A percentile compares a stretch with the other conserved stretches of the same genome.
phyloP scores from a whole-genome alignment of 805 yeast species.

The Candida silvicultrix region DNA sequence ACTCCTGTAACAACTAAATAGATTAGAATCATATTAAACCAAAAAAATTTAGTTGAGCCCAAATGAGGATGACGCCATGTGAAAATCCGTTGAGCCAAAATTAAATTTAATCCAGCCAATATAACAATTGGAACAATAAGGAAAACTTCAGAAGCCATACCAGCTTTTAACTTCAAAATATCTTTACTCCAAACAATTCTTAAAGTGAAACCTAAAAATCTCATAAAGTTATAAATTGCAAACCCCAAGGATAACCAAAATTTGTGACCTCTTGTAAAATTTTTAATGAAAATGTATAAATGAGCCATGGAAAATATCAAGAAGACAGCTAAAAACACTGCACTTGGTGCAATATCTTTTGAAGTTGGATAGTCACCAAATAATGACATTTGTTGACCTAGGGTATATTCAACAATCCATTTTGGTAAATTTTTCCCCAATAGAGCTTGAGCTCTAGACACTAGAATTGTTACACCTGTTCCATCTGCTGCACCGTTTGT shows the following conservation, averaged over 20 bases:
- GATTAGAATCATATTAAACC: slow-evolving; percentile 40
- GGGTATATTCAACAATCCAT: slow-evolving; percentile 29
- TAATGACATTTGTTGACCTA: slow-evolving; percentile 37
- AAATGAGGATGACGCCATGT: slow-evolving; percentile 75
- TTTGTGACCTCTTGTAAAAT: slow-evolving; percentile 44
- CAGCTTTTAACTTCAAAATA: slow-evolving; percentile 37
- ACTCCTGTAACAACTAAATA: slow-evolving; percentile 51
- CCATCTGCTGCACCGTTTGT: slow-evolving; percentile 43
- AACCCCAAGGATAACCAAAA: slow-evolving; percentile 52
- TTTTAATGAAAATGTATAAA: slow-evolving; percentile 28
- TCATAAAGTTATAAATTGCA: slow-evolving; percentile 43
- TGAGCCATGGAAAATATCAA: slow-evolving; percentile 37
- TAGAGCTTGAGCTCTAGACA: slow-evolving; percentile 26
- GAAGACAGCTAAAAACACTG: slow-evolving; percentile 46
- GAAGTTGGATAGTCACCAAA: slow-evolving; percentile 57
- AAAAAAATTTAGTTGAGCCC: slow-evolving; percentile 47
- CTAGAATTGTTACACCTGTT: slow-evolving; percentile 37
- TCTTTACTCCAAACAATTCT: slow-evolving; percentile 57
- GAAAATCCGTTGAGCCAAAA: slow-evolving; percentile 66
- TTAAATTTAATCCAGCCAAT: slow-evolving; percentile 52
- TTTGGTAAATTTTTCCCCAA: slow-evolving; percentile 36
- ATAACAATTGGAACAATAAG: slow-evolving; percentile 52
- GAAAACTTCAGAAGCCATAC: slow-evolving; percentile 52
- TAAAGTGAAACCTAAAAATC: slow-evolving; percentile 52
- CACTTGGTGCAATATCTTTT: slow-evolving; percentile 49